phyloP scores from a whole-genome alignment of 352 stramenopile species.

The Phytophthora capsici region DNA sequence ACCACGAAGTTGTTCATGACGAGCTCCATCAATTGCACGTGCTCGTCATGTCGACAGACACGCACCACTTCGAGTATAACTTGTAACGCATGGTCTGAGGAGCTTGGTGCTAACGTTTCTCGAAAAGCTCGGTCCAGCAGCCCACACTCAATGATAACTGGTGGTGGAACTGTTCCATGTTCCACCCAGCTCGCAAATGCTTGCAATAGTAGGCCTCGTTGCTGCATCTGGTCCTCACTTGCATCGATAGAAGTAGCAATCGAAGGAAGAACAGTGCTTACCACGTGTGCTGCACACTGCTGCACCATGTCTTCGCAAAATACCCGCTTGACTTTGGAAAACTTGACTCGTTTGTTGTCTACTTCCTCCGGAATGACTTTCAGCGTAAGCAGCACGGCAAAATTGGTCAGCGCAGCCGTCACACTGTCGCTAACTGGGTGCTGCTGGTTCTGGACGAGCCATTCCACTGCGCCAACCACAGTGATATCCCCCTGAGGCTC shows the following conservation, averaged over 20 bases:
- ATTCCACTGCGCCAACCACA: conserved; percentile 72
- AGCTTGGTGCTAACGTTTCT: conserved; percentile 49
- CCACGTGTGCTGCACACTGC: conserved; percentile 63
- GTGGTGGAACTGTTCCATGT: conserved; percentile 59
- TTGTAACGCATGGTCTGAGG: conserved; percentile 56
- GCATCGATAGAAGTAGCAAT: conserved; percentile 67
- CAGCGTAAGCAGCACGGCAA: conserved; percentile 73
- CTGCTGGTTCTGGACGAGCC: conserved; percentile 77
- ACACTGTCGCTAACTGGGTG: conserved; percentile 48
- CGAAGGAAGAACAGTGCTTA: conserved; percentile 62
- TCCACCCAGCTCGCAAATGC: conserved; percentile 81
- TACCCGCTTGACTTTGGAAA: conserved; percentile 66
- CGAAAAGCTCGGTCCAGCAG: conserved; percentile 68
- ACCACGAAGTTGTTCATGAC: conserved; percentile 84
- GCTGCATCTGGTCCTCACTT: conserved; percentile 46
- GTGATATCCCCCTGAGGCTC: conserved; percentile 58
- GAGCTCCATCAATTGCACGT: conserved; percentile 78
- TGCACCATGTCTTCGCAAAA: conserved; percentile 76
- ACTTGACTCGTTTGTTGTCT: conserved; percentile 81
- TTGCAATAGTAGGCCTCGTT: conserved; percentile 65
- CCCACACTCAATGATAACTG: conserved; percentile 65
- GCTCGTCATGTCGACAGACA: conserved; percentile 55
- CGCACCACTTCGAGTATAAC: conserved; percentile 77
- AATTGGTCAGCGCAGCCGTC: conserved; percentile 66
- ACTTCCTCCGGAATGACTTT: conserved; percentile 85